These are phyloP conservation scores for Citrus unshiu DNA, from an alignment of 345 rosid genomes.

Conservation along the genomic window DNA sequence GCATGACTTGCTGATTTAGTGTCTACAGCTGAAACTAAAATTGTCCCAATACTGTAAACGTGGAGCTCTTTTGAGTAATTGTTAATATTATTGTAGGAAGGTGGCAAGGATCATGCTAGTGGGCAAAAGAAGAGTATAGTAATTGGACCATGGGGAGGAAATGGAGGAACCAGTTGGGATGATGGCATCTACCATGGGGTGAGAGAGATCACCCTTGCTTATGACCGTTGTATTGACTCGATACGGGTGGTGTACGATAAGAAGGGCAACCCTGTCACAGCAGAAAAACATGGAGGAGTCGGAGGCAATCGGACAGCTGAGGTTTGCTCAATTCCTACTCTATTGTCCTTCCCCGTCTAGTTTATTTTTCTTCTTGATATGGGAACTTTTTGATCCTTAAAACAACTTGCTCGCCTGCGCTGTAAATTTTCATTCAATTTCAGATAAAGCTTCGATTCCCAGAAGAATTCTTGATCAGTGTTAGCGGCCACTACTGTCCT, in stretches of 20 bases:
- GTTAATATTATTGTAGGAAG: slow-evolving; percentile 19
- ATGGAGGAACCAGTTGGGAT: slow-evolving; percentile 70
- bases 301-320: slow-evolving; percentile 52
- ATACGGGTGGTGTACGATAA: slow-evolving; percentile 55
- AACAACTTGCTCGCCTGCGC: background rate
- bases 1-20: too few species aligned
- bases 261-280: slow-evolving; percentile 48
- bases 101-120: slow-evolving; percentile 17
- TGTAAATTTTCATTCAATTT: background rate
- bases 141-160: slow-evolving; percentile 85
- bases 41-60: too few species aligned
- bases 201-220: slow-evolving; percentile 54
- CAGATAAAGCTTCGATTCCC: slow-evolving; percentile 77
- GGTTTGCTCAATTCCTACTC: slow-evolving; percentile 31
- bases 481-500: slow-evolving; percentile 57
- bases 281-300: slow-evolving; percentile 68
- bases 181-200: slow-evolving; percentile 67
- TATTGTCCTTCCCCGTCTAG: background rate
- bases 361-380: background rate
- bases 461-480: slow-evolving; percentile 55
- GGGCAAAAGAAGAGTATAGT: slow-evolving; percentile 32
- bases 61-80: background rate
- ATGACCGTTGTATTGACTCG: slow-evolving; percentile 69
- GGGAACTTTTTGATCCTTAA: too few species aligned
- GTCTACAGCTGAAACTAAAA: too few species aligned